Base-by-base conservation (phyloP, 371 early-diverging fungal genomes). In the Rhizopus arrhizus region DNA sequence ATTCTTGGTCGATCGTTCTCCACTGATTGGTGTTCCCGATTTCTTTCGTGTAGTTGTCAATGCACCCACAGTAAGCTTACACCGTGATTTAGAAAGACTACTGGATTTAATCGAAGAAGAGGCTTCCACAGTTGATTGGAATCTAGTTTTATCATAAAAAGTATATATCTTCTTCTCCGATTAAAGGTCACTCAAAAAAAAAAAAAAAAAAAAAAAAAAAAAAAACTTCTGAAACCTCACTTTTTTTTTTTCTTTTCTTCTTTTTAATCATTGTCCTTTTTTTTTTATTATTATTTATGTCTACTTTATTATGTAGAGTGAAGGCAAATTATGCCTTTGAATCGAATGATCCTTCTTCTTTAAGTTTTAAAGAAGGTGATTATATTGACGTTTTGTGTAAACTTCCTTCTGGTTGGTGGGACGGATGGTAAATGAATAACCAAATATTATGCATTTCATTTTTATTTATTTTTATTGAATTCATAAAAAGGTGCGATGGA, bases 391-490 rank as follows among this genome's bases (percentile, higher is more conserved):
- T 96, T 2, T 77, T 91, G 28, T 77, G 85, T 6, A 88, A 90
- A 61, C 85, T 93, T 56, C 85, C 89, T 58, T 86, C 92, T 15
- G 96, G 96, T 2, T 96, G 96, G 96, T 96, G 96, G 96, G 91
- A 95, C 67, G 93, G 92, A 36, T 72, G 74, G 78, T 75, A 74
- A 49, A 45, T 22, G 22, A 22, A 22, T 22, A 22, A 2, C 2
- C 22, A 22, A 22, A 22, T 22, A 22, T 22, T 22, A 22, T 22
- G 22, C 22, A 22, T 22, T 22, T 22, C 22, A 22, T 22, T 22
- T 22, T 22, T 22, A 22, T 5, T 31, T 31, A 5, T 43, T 36
- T 42, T 53, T 13, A 16, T 31, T 34, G 22, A 52, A 11, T n/a
- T 15, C 11, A 33, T 3, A 22, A 10, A 59, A 12, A 77, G 78